These are phyloP conservation scores for Penicillium nucicola DNA, from an alignment of 495 filamentous ascomycete genomes.

Conservation along the genomic window DNA sequence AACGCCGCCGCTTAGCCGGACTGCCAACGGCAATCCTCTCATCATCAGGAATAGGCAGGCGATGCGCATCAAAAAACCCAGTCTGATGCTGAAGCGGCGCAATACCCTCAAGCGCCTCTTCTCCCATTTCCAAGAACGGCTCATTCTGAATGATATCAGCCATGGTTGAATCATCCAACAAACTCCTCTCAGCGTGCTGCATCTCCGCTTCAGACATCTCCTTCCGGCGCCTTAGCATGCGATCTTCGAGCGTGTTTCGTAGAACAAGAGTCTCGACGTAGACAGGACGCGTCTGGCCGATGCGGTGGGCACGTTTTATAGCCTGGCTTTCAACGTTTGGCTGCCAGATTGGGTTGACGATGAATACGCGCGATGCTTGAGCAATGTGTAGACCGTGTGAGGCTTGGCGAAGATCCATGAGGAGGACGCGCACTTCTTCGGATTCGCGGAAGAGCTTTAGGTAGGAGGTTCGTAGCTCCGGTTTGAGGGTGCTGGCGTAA, in stretches of 20 bases:
- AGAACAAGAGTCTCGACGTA: conserved; percentile 84
- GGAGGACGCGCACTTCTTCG: conserved; percentile 61
- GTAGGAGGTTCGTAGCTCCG: conserved; percentile 62
- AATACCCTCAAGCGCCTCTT: conserved; percentile 26
- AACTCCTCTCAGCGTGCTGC: conserved; percentile 56
- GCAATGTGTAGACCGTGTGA: conserved; percentile 84
- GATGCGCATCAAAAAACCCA: conserved; percentile 41
- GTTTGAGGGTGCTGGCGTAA: conserved; percentile 69
- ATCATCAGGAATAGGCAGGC: conserved; percentile 36
- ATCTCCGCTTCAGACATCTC: conserved; percentile 79
- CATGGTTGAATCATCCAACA: conserved; percentile 76
- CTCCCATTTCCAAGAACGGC: conserved; percentile 56
- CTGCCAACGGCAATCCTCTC: background rate
- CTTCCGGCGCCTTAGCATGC: conserved; percentile 69
- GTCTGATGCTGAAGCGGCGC: conserved; percentile 26
- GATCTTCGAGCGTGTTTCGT: conserved; percentile 80
- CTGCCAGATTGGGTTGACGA: conserved; percentile 84
- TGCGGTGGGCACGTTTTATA: conserved; percentile 85
- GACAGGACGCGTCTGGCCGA: conserved; percentile 78
- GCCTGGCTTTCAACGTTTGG: conserved; percentile 87
- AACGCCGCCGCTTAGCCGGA: background rate
- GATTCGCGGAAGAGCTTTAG: conserved; percentile 73
- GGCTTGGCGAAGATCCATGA: conserved; percentile 88
- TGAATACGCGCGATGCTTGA: conserved; percentile 82
- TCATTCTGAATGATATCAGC: conserved; percentile 75